Conservation (phyloP, 2,329 filamentous ascomycete species). For the Chrysoporthe deuterocubensis region DNA sequence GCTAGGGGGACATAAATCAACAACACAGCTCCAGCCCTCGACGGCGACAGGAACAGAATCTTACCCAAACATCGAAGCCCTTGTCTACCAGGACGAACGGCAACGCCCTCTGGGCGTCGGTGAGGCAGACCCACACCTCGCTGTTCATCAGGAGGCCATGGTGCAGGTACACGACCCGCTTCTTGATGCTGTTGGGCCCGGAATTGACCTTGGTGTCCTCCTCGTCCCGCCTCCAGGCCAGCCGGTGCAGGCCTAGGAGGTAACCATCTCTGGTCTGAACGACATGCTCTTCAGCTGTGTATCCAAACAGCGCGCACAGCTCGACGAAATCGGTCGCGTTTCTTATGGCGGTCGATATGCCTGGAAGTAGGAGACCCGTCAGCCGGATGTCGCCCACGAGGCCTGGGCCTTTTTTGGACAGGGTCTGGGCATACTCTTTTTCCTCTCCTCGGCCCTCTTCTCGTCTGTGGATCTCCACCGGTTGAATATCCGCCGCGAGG, state of each 20-base stretch:
- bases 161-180: constrained; percentile 91
- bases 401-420: constrained; percentile 51
- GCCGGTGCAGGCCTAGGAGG: constrained; percentile 83
- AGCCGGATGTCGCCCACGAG: constrained; percentile 11
- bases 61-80: constrained; percentile 94
- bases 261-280: constrained; percentile 95
- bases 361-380: constrained; percentile 50
- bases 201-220: constrained; percentile 78
- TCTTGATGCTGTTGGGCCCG: constrained; percentile 68
- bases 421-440: constrained; percentile 57
- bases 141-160: constrained; percentile 98
- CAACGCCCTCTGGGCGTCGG: constrained; percentile 81
- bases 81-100: constrained; percentile 87
- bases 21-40: constrained; percentile 31
- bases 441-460: constrained; percentile 68
- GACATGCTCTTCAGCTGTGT: constrained; percentile 94
- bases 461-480: constrained; percentile 71
- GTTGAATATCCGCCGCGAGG: constrained; percentile 84
- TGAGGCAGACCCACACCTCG: constrained; percentile 95
- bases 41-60: constrained; percentile 35
- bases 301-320: constrained; percentile 88
- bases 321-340: constrained; percentile 92
- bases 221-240: constrained; percentile 83
- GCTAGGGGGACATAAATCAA: constrained; percentile 49
- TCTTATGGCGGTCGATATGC: constrained; percentile 75